Evolutionary conservation across 176 grass and related monocot genomes (phyloP).

Genomic region (Ensete ventricosum): DNA sequence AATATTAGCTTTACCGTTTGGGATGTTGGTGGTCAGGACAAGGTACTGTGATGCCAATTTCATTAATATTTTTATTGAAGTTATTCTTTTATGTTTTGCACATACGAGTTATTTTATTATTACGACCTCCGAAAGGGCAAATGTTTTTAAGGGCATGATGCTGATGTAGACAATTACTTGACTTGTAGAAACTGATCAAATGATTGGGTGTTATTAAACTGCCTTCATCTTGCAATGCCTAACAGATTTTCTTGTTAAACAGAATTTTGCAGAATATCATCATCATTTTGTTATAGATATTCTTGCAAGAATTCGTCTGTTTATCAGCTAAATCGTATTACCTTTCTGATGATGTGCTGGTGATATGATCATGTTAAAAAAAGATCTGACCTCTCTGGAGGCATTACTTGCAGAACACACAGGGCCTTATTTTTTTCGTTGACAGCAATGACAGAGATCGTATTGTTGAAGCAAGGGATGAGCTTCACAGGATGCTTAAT

Average conservation of each 20-base stretch:
- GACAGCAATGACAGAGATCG: constrained; percentile 14
- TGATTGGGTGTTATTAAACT: neutral
- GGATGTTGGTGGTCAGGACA: constrained; percentile 16
- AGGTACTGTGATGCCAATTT: neutral
- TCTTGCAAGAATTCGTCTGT: neutral
- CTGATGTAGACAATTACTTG: neutral
- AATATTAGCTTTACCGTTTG: constrained; percentile 12
- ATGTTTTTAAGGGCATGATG: neutral
- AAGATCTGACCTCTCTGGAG: constrained; percentile 13
- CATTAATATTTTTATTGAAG: neutral
- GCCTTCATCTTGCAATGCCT: neutral
- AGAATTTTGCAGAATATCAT: neutral
- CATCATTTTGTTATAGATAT: neutral
- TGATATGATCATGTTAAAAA: neutral
- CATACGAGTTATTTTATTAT: neutral
- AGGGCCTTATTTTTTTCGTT: constrained; percentile 10
- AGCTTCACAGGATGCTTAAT: constrained; percentile 11
- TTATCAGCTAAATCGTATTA: neutral
- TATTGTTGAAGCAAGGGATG: constrained; percentile 9
- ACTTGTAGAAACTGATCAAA: neutral
- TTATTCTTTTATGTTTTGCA: too few relatives aligned
- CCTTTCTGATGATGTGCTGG: neutral
- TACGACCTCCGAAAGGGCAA: neutral
- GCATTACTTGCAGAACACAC: constrained; percentile 6
- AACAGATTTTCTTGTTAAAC: neutral